Evolutionary conservation across 257 asterid species (phyloP).

Genomic region (Lithospermum erythrorhizon): DNA sequence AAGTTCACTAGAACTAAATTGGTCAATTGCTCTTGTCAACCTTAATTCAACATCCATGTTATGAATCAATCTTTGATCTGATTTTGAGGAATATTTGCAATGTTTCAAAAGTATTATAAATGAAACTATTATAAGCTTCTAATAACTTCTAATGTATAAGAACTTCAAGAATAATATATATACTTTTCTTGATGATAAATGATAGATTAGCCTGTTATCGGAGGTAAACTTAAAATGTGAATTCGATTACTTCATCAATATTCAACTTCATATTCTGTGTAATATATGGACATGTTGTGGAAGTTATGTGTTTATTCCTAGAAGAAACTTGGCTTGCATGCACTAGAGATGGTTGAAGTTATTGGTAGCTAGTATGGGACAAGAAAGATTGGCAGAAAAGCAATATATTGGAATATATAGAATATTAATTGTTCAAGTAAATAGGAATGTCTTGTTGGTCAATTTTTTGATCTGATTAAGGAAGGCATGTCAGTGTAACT

Average conservation of each 20-base stretch:
- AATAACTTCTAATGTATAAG: background rate
- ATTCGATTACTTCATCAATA: too few species aligned
- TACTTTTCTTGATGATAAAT: background rate
- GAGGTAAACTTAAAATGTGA: background rate
- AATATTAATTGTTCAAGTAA: too few species aligned
- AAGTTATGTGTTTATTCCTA: background rate
- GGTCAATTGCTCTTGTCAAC: conserved; percentile 37
- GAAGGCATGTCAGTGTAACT: too few species aligned
- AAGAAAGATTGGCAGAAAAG: background rate
- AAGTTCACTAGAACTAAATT: conserved; percentile 34
- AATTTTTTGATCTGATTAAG: too few species aligned
- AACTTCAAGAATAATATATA: background rate
- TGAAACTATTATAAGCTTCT: background rate
- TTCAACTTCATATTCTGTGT: background rate
- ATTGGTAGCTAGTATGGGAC: background rate
- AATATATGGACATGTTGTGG: background rate
- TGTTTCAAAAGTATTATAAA: too few species aligned
- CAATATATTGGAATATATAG: too few species aligned
- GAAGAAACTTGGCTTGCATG: background rate
- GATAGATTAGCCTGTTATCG: background rate
- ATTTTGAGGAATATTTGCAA: background rate
- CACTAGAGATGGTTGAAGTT: background rate
- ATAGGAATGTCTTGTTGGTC: too few species aligned
- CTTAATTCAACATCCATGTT: conserved; percentile 56
- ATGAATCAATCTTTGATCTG: background rate